Base-by-base conservation (phyloP, 1,139 yeast species). In the Chernovozyma sophiae-reginae region DNA sequence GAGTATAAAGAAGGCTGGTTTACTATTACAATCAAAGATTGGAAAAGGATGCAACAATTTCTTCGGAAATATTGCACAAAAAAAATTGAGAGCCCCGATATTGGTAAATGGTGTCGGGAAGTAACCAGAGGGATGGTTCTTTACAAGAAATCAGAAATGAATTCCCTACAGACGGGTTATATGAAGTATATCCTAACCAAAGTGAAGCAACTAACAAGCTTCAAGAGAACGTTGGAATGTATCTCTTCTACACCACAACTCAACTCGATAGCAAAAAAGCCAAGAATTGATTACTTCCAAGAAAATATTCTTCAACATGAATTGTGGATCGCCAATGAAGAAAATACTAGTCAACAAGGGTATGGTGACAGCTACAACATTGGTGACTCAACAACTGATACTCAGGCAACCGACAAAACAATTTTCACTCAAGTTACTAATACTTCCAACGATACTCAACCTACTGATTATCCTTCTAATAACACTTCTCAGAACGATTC, bases 101-200 rank as follows among this genome's bases (percentile, higher is more conserved):
- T 42, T 17, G 14, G 7, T 7, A 28, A 28, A 28, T 28, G 31
- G 18, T 62, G 56, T 39, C 44, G 68, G 20, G 83, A 81, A 48
- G 47, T 78, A 2, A 81, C 79, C 32, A 55, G 85, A 43, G 75
- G 78, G 34, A 45, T 80, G 42, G 55, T 76, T 26, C 53, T 80
- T 23, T 63, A 65, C 23, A 68, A 68, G 41, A 80, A 79, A 48
- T 79, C 83, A 0, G 89, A 81, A 49, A 69, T 81, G 70, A 77
- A 81, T 45, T 58, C 62, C 5, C 48, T 56, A 14, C 41, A 43
- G 13, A 24, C 36, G 14, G 32, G 35, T 20, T 35, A 37, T 24
- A 19, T 30, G 15, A 33, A 33, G 14, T 23, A 30, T n/a, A 17
- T 34, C 16, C 4, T 35, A 4, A 31, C 13, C n/a, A 33, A 33